Evolutionary conservation across 495 filamentous ascomycete genomes (phyloP), one percentile per base, ranked within the genome.

Genomic region (Chaetomium cochliodes): DNA sequence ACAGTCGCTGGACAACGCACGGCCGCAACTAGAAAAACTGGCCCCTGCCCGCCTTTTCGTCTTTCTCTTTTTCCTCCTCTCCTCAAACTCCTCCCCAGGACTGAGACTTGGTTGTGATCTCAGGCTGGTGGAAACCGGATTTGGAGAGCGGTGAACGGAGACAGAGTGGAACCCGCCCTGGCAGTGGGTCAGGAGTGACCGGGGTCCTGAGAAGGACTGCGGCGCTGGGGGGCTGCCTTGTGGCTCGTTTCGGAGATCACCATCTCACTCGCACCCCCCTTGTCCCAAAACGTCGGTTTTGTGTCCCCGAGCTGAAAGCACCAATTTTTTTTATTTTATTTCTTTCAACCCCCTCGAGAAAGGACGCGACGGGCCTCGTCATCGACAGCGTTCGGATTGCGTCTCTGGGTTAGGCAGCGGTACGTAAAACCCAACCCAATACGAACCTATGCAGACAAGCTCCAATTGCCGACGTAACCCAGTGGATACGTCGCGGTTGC

Each of bases 161-260:
- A 59, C 15, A 16, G 47, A 60, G 65, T 55, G 65, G 65, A 63
- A 6, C 57, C 39, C 23, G 2, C 13, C 18, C 52, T 47, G 47
- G 33, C 51, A 22, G 50, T 60, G 56, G 66, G 56, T 64, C 63
- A 56, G 33, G 33, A 37, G 63, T 41, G 60, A 63, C 65, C 60
- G 57, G 65, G 60, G 52, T 60, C 51, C 22, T 30, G 58, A 46
- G 18, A 30, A 20, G 39, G 57, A 12, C 56, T 58, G 37, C 30
- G 42, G 58, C 54, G 26, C 62, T 65, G 62, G 58, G 33, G 33
- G 57, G 52, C 53, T 56, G 52, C 65, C 26, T 15, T 62, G 20
- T 51, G 46, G 54, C 55, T 61, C 68, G 61, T 64, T 67, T 70
- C 53, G 57, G 61, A 58, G n/a, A 65, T 65, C 60, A 56, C 65